Evolutionary conservation across 192 early-diverging fungal species (phyloP), one percentile per base, ranked within the genome.

Genomic region (Podila minutissima): DNA sequence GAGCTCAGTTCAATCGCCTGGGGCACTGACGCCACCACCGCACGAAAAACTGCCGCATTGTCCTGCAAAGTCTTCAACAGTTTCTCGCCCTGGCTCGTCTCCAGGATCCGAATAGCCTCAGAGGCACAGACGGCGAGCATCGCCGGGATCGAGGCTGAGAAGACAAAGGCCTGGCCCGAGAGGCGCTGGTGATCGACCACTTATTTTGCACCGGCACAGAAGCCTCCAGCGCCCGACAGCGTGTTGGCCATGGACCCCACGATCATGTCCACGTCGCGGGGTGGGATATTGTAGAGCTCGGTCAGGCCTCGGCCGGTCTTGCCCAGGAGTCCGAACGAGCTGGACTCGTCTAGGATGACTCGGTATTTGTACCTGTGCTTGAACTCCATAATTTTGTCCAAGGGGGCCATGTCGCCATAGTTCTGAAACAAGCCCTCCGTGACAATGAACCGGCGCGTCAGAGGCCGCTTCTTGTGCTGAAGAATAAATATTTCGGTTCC

Each of bases 341-440:
- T 86, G 62, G 90, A 92, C 84, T 99, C 97, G 69, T 99, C 97
- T 60, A 99, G 82, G 72, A 99, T 95, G 50, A 99, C 86, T 22
- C 97, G 88, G 87, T 95, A 99, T 90, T 99, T 98, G 93, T 96
- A 97, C 83, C 93, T 91, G 59, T 94, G 89, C 88, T 97, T 99
- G 64, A 99, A 82, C 59, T 92, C 95, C 51, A 98, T 85, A 53
- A 99, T 75, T 59, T 89, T 86, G 24, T 91, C 88, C 32, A 99
- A 85, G 6, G 93, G 93, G 28, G 93, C 89, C 75, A 99, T 93
- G 75, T 97, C 94, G 29, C 96, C 97, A 70, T 86, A 86, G 82
- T 97, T 95, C 37, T 87, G 88, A 84, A 93, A 99, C 15, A 99
- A 74, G 19, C 95, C 97, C 85, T 99, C 97, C 5, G 91, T 92